Base-by-base conservation (phyloP, 768 basidiomycete genomes). In the Cubamyces sp. region DNA sequence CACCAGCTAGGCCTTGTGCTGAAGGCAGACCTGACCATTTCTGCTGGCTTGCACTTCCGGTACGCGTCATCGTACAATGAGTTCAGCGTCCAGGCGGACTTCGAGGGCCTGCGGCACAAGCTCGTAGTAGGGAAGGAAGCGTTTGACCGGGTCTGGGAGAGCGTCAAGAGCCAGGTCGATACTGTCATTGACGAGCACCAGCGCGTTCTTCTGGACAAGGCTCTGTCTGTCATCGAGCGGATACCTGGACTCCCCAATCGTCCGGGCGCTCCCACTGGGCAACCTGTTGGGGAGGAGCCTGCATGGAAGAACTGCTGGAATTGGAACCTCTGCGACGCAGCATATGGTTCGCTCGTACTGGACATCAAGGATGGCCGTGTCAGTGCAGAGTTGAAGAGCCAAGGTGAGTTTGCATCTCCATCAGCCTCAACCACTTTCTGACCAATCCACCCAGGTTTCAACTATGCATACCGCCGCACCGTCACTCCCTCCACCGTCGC, bases 261-360 rank as follows among this genome's bases (percentile, higher is more conserved):
- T 49, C 70, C 75, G 42, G 79, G 76, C 21, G 79, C 34, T 34
- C 34, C 82, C 28, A 74, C 74, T 37, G 73, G 74, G 18, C 70
- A 82, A 1, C 78, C 82, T 9, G 80, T 83, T 2, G 82, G 84
- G 2, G 96, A 99, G 73, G 95, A 98, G 68, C 87, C 90, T 3
- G 88, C 92, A 0, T 99, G 97, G 97, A 99, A 98, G 76, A 98
- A 97, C 73, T 94, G 93, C 73, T 98, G 96, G 96, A 94, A 97
- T 73, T 97, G 96, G 96, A 96, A 98, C 70, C 77, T 98, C 45
- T 95, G 95, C 65, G 97, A 99, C 68, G 96, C 96, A 6, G 92
- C 94, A 2, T 97, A 90, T 63, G 96, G 97, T 1, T 87, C 87
- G 12, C 82, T 99, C 37, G 79, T 97, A 1, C 78, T 99, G 47